Evolutionary conservation across 176 grass and related monocot species (phyloP), one percentile per base, ranked within the genome.

Genomic region (Carex parvula): DNA sequence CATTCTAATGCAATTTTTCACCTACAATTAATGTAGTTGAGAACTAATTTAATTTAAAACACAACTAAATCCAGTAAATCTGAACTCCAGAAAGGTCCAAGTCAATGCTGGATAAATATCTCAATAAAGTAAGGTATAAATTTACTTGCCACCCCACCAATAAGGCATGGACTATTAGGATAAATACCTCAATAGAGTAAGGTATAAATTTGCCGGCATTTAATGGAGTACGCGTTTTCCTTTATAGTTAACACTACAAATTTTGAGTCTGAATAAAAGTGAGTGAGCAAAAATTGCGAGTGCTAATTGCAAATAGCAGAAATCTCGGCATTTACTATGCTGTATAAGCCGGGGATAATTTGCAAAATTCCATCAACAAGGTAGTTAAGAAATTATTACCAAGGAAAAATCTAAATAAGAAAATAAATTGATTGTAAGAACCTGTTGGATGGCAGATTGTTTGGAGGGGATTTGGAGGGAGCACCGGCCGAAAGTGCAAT

Each of bases 401-500:
- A 16, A 68, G 15, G 64, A 41, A 73, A 12, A 12, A 73, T 46
- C n/a, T 11, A 22, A 22, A 73, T 50, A 44, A 46, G 9, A 68
- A 73, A 55, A 5, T 55, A 55, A 30, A 76, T 76, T 8, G 13
- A 22, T 57, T 26, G 15, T 14, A 35, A 72, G 15, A 5, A 92
- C 91, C 91, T 97, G 89, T 4, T 91, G 91, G 32, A 94, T 89
- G 33, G 94, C 81, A 65, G 69, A 79, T 57, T 97, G 65, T 66
- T 90, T 94, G 67, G 79, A 64, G 22, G 91, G 94, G 81, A 97
- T 72, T 10, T 80, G 82, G 10, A 97, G 88, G 8, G 88, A 18
- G 84, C 89, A 97, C 44, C 80, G 79, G 56, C 86, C 84, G 13
- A 97, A 97, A 14, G 89, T 94, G 90, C 90, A 92, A 87, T 97